phyloP scores from a whole-genome alignment of 805 yeast genomes.

The Kuraishia floccosa region DNA sequence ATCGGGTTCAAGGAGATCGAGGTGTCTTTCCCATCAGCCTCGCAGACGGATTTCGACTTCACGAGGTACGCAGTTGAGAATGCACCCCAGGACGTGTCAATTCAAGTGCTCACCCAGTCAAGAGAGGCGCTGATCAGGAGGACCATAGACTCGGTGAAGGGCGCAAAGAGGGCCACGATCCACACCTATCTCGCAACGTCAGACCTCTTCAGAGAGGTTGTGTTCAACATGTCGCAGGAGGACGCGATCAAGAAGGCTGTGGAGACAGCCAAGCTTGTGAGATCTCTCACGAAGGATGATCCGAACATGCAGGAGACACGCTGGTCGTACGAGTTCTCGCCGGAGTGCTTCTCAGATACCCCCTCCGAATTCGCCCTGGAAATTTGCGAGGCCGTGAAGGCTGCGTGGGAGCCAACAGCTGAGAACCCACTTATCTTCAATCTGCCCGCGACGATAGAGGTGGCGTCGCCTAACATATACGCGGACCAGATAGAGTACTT shows the following conservation, averaged over 20 bases:
- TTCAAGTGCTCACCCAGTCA: slow-evolving; percentile 70
- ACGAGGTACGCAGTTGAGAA: slow-evolving; percentile 63
- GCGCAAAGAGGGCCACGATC: slow-evolving; percentile 67
- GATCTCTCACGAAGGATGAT: slow-evolving; percentile 60
- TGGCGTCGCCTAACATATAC: slow-evolving; percentile 70
- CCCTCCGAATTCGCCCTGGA: slow-evolving; percentile 49
- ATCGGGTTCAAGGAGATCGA: slow-evolving; percentile 78
- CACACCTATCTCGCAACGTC: slow-evolving; percentile 73
- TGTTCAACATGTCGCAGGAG: slow-evolving; percentile 51
- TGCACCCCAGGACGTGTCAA: slow-evolving; percentile 67
- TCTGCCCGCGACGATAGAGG: slow-evolving; percentile 78
- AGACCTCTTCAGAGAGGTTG: slow-evolving; percentile 61
- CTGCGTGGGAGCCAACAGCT: slow-evolving; percentile 60
- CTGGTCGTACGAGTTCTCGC: slow-evolving; percentile 74
- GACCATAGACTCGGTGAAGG: slow-evolving; percentile 61
- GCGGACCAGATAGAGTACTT: slow-evolving; percentile 82
- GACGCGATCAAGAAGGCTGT: slow-evolving; percentile 53
- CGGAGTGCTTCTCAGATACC: slow-evolving; percentile 71
- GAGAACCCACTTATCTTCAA: slow-evolving; percentile 67
- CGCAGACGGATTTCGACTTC: slow-evolving; percentile 73
- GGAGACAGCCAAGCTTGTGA: slow-evolving; percentile 48
- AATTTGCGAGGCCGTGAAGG: slow-evolving; percentile 66
- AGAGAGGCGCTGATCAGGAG: slow-evolving; percentile 62
- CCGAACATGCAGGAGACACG: slow-evolving; percentile 37
- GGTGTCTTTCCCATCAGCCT: slow-evolving; percentile 74